These are phyloP conservation scores for Aureobasidium vineae DNA, from an alignment of 2,329 filamentous ascomycete genomes.

Conservation along the genomic window DNA sequence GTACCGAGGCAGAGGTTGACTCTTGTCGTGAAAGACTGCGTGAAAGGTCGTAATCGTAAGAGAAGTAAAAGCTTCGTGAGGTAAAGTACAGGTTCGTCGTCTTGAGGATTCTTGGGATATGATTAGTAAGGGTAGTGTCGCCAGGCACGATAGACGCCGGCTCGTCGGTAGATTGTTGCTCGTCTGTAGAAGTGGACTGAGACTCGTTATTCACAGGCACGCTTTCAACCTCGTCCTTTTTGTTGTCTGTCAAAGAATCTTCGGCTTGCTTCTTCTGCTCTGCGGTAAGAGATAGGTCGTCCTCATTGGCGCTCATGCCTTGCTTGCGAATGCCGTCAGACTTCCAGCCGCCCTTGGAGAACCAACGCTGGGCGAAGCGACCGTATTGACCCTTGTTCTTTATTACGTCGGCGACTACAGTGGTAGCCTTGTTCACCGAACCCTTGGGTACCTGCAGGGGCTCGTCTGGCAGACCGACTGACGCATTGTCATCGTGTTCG, in stretches of 20 bases:
- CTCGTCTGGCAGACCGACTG: slow-evolving; percentile 11
- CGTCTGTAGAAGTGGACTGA: not conserved
- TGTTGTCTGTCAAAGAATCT: slow-evolving; percentile 34
- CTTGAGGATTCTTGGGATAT: slow-evolving; percentile 80
- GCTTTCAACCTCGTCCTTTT: slow-evolving; percentile 38
- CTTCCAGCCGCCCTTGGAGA: slow-evolving; percentile 75
- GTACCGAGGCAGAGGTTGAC: slow-evolving; percentile 48
- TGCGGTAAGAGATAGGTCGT: slow-evolving; percentile 39
- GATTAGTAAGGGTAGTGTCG: slow-evolving; percentile 34
- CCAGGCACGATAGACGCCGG: not conserved
- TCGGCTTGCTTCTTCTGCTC: slow-evolving; percentile 39
- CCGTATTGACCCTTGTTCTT: slow-evolving; percentile 79
- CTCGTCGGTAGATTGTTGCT: not conserved
- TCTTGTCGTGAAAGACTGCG: slow-evolving; percentile 54
- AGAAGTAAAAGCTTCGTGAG: slow-evolving; percentile 84
- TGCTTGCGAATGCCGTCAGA: slow-evolving; percentile 67
- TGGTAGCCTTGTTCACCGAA: slow-evolving; percentile 49
- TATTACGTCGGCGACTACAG: slow-evolving; percentile 86
- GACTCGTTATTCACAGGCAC: slow-evolving; percentile 39
- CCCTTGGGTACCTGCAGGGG: slow-evolving; percentile 35
- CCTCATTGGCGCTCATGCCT: slow-evolving; percentile 59
- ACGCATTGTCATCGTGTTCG: slow-evolving; percentile 34
- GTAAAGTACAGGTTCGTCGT: slow-evolving; percentile 84
- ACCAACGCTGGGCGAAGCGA: slow-evolving; percentile 86
- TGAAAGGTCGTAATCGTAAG: slow-evolving; percentile 92